Conservation (phyloP, 176 grass and related monocot species). For the Ensete ventricosum region DNA sequence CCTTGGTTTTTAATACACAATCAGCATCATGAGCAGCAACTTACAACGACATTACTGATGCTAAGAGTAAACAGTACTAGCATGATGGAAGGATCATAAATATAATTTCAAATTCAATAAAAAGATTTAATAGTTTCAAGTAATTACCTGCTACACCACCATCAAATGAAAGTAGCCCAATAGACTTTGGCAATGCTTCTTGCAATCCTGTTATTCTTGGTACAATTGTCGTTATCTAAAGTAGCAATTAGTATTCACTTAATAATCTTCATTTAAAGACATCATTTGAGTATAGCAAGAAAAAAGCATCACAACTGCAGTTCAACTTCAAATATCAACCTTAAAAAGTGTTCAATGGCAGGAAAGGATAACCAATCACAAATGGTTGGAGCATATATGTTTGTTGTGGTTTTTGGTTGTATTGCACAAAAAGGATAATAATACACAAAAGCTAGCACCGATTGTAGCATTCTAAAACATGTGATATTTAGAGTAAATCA, state of each 20-base stretch:
- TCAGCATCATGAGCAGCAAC: too few species aligned
- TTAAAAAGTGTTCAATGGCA: neutral
- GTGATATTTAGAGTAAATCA: neutral
- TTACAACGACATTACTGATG: neutral
- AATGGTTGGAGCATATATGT: neutral
- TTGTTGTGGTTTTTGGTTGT: neutral
- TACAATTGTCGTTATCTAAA: constrained; percentile 81
- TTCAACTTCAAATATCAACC: neutral
- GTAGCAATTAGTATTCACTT: constrained; percentile 13
- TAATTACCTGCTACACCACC: constrained; percentile 80
- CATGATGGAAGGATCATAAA: neutral
- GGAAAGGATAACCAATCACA: neutral
- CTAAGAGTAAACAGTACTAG: neutral
- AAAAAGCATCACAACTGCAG: neutral
- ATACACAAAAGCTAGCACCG: neutral
- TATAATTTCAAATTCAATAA: neutral
- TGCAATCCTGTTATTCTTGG: constrained; percentile 79
- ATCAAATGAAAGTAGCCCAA: constrained; percentile 94
- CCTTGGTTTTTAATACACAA: too few species aligned
- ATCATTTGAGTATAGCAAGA: constrained; percentile 17
- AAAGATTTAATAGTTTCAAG: constrained; percentile 1
- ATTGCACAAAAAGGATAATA: neutral
- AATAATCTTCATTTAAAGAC: neutral
- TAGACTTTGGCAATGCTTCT: constrained; percentile 85
- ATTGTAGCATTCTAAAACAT: neutral